Evolutionary conservation across 140 eudicot species (phyloP).

Genomic region (Ambrosia hybrid): DNA sequence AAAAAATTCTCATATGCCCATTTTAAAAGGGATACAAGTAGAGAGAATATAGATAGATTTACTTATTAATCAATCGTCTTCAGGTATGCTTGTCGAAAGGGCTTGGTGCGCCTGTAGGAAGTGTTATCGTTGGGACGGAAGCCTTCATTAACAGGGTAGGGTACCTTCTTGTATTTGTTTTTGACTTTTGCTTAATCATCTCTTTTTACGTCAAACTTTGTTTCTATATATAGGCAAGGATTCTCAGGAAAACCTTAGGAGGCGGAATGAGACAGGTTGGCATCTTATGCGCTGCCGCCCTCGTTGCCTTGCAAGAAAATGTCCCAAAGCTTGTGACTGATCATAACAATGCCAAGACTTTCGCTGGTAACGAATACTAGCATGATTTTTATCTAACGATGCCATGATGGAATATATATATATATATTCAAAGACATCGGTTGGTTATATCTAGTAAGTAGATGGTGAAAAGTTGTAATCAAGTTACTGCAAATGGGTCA

Average conservation of each 20-base stretch:
- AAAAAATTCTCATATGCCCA: background rate
- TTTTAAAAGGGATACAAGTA: background rate
- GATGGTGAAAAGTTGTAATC: too few relatives aligned
- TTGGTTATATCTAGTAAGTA: too few relatives aligned
- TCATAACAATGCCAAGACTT: slow-evolving; percentile 73
- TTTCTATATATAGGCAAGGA: slow-evolving; percentile 63
- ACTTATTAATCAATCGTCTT: background rate
- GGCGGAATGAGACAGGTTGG: slow-evolving; percentile 99
- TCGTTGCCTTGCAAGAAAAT: slow-evolving; percentile 82
- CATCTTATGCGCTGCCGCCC: slow-evolving; percentile 88
- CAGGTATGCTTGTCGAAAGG: slow-evolving; percentile 95
- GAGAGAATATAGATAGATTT: background rate
- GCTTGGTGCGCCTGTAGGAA: slow-evolving; percentile 95
- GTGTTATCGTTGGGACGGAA: slow-evolving; percentile 80
- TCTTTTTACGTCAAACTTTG: background rate
- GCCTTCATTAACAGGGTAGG: slow-evolving; percentile 80
- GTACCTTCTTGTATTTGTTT: slow-evolving; percentile 34
- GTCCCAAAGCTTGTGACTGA: slow-evolving; percentile 69
- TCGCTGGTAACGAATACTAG: slow-evolving; percentile 62
- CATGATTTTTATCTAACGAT: background rate
- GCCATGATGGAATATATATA: too few relatives aligned
- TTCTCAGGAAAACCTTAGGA: slow-evolving; percentile 86
- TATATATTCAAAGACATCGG: too few relatives aligned
- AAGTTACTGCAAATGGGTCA: too few relatives aligned
- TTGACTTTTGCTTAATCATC: background rate